A percentile compares a stretch with the other conserved stretches of the same genome.
Evolutionary conservation across 306 rosid genomes (phyloP).

Genomic region (Glycine latifolia): DNA sequence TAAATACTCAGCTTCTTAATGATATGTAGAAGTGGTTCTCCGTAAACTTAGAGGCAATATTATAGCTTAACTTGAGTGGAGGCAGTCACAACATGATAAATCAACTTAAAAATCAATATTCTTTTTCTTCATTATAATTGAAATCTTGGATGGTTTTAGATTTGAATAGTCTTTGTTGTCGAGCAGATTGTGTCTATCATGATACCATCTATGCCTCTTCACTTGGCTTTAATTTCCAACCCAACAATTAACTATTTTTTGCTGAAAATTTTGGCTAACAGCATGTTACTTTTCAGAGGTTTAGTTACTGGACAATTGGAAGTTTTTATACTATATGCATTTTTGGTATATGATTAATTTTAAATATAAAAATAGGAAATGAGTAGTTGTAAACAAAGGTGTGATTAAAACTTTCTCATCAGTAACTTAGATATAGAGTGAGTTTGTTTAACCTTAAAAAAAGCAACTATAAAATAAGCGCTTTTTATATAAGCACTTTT

Average conservation of each 20-base stretch:
- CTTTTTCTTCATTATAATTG: background rate
- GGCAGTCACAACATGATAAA: background rate
- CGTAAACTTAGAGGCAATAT: background rate
- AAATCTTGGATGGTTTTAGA: slow-evolving; percentile 6
- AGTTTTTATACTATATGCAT: slow-evolving; percentile 1
- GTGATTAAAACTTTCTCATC: too few species aligned
- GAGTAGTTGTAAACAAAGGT: background rate
- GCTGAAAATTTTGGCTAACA: background rate
- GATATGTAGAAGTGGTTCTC: background rate
- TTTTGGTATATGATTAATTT: background rate
- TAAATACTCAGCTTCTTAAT: background rate
- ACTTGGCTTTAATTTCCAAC: background rate
- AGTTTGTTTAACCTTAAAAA: too few species aligned
- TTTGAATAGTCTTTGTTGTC: slow-evolving; percentile 6
- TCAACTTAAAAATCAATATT: background rate
- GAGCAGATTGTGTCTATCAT: slow-evolving; percentile 4
- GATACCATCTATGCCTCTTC: background rate
- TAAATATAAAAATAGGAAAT: background rate
- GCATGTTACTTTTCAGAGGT: background rate
- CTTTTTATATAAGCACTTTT: too few species aligned
- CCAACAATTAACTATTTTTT: background rate
- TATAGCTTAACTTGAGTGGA: background rate
- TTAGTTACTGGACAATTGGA: background rate
- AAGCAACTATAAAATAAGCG: too few species aligned
- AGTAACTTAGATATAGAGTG: too few species aligned